Conservation (phyloP, 73 alveolate species). For the Uronychia setigera region DNA sequence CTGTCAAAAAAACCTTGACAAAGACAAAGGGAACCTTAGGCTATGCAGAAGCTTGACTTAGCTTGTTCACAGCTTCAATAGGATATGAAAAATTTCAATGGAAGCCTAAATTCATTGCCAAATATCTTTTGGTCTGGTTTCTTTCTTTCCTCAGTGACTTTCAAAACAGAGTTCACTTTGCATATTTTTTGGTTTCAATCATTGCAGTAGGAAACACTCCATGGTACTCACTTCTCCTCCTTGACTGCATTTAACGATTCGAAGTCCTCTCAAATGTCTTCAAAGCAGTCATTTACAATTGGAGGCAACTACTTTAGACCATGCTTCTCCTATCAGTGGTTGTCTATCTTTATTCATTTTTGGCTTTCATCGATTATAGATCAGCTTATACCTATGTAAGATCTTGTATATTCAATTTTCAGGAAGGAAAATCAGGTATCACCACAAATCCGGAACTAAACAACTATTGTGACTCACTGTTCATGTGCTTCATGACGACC, state of each 20-base stretch:
- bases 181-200: conserved; percentile 31
- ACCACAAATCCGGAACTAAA: conserved; percentile 60
- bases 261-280: conserved; percentile 50
- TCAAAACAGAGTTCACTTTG: conserved; percentile 5
- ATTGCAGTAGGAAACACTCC: conserved; percentile 50
- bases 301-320: conserved; percentile 45
- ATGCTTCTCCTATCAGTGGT: conserved; percentile 44
- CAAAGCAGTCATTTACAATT: conserved; percentile 53
- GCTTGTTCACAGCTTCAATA: no score
- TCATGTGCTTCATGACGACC: conserved; percentile 74
- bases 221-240: conserved; percentile 53
- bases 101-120: no score
- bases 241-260: conserved; percentile 65
- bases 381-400: not conserved
- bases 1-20: no score
- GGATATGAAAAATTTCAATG: no score
- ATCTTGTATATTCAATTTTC: conserved; percentile 21
- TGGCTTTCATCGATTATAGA: conserved; percentile 17
- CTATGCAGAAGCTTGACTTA: no score
- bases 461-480: conserved; percentile 78
- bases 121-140: no score
- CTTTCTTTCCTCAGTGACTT: conserved; percentile 9
- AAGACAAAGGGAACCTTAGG: no score
- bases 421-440: not conserved
- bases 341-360: conserved; percentile 58